Conservation (phyloP, 345 rosid species). For the Odontarrhena argentea region DNA sequence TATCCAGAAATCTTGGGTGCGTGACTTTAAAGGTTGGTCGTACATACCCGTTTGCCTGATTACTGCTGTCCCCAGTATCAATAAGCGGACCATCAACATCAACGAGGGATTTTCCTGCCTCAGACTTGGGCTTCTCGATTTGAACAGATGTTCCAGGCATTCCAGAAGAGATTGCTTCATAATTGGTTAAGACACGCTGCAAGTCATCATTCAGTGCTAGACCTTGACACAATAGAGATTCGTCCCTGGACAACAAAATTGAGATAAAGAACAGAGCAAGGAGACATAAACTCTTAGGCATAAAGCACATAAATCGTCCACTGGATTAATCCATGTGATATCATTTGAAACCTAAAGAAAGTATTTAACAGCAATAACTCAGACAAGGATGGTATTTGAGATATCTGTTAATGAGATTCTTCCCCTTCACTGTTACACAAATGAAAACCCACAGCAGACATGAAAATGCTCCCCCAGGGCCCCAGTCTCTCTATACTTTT, state of each 20-base stretch:
- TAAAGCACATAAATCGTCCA: conserved; percentile 14
- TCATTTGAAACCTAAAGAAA: neutral
- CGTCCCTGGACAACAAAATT: conserved; percentile 65
- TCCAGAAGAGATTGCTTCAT: conserved; percentile 78
- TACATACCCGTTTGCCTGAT: conserved; percentile 48
- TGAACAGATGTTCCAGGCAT: conserved; percentile 51
- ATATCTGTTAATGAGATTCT: conserved; percentile 1
- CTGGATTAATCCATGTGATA: conserved; percentile 4
- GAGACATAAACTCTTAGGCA: conserved; percentile 19
- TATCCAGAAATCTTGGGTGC: conserved; percentile 6
- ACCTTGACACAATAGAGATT: conserved; percentile 87
- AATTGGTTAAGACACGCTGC: conserved; percentile 89
- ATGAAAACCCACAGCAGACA: neutral
- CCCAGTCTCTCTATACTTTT: conserved; percentile 12
- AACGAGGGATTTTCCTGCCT: conserved; percentile 56
- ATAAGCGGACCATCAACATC: conserved; percentile 69
- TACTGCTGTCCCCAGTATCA: conserved; percentile 68
- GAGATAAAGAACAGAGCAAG: conserved; percentile 19
- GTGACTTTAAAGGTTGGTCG: conserved; percentile 22
- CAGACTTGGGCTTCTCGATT: conserved; percentile 55
- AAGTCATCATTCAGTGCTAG: conserved; percentile 92
- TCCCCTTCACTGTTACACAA: conserved; percentile 7
- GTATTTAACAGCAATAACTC: conserved; percentile 14
- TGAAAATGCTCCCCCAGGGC: neutral
- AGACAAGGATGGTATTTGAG: neutral